These are phyloP conservation scores for Oligophagozyma castellii DNA, from an alignment of 1,139 yeast species.

Conservation along the genomic window DNA sequence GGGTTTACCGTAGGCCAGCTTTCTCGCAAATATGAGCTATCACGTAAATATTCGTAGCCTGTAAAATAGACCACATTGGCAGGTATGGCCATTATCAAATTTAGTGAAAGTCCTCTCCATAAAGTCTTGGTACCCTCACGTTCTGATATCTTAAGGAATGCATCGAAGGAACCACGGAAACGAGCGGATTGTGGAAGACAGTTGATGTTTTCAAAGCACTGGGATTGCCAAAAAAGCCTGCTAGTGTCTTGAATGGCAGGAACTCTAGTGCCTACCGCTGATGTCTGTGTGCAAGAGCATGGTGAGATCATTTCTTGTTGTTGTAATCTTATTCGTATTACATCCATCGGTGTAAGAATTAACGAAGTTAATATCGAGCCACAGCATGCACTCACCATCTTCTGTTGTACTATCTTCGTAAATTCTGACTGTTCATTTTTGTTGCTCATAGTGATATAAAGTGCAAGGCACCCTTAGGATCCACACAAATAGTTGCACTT, in stretches of 20 bases:
- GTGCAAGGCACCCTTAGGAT: too few species aligned
- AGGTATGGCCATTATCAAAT: constrained; percentile 82
- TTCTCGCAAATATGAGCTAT: constrained; percentile 45
- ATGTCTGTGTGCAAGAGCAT: constrained; percentile 18
- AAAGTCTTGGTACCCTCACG: constrained; percentile 66
- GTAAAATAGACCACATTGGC: constrained; percentile 88
- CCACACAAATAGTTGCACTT: too few species aligned
- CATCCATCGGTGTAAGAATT: constrained; percentile 88
- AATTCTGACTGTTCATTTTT: constrained; percentile 1
- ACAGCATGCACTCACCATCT: constrained; percentile 82
- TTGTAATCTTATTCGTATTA: constrained; percentile 77
- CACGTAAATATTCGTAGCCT: constrained; percentile 80
- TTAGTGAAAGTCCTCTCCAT: constrained; percentile 82
- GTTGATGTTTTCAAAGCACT: constrained; percentile 21
- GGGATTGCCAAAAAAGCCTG: constrained; percentile 29
- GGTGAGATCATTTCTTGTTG: constrained; percentile 61
- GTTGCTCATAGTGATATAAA: too few species aligned
- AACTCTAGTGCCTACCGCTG: constrained; percentile 9
- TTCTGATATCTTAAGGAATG: constrained; percentile 47
- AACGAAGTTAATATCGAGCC: constrained; percentile 84
- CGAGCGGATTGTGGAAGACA: constrained; percentile 18
- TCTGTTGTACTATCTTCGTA: constrained; percentile 26
- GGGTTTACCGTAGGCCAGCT: constrained; percentile 48
- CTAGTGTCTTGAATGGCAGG: too few species aligned
- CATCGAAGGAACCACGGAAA: constrained; percentile 53